These are phyloP conservation scores for Colletotrichum euphorbiae DNA, from an alignment of 2,329 filamentous ascomycete genomes.

Conservation along the genomic window DNA sequence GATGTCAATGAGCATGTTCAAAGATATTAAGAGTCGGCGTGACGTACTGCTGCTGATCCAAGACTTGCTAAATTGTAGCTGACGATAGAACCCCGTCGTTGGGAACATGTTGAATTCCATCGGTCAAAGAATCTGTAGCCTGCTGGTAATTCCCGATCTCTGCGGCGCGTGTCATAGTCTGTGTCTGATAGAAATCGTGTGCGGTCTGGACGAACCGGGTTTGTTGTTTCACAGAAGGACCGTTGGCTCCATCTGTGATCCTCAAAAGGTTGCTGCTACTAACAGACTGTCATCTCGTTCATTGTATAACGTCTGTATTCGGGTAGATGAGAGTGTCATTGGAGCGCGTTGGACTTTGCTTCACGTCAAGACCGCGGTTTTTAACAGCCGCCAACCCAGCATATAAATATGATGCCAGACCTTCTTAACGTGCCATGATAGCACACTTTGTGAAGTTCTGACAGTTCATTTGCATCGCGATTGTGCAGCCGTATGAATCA, in stretches of 20 bases:
- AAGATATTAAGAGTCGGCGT: too few relatives aligned
- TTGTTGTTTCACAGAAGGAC: background rate
- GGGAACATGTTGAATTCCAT: background rate
- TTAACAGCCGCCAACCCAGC: background rate
- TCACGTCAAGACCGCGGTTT: background rate
- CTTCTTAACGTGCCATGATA: background rate
- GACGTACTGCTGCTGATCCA: too few relatives aligned
- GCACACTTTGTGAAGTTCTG: slow-evolving; percentile 54
- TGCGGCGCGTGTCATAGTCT: background rate
- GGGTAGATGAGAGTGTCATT: background rate
- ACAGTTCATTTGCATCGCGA: slow-evolving; percentile 46
- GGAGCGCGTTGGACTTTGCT: background rate
- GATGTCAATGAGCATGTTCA: too few relatives aligned
- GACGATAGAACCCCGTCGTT: background rate
- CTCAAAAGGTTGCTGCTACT: background rate
- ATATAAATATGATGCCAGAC: background rate
- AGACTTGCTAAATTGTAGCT: too few relatives aligned
- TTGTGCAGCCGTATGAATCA: slow-evolving; percentile 46
- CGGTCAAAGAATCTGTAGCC: background rate
- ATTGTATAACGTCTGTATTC: background rate
- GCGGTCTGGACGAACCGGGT: background rate
- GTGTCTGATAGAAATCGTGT: background rate
- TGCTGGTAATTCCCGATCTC: background rate
- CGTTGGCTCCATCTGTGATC: background rate
- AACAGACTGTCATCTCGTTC: background rate